Evolutionary conservation across 2,329 filamentous ascomycete species (phyloP).

Genomic region (Neofusicoccum laricinum): DNA sequence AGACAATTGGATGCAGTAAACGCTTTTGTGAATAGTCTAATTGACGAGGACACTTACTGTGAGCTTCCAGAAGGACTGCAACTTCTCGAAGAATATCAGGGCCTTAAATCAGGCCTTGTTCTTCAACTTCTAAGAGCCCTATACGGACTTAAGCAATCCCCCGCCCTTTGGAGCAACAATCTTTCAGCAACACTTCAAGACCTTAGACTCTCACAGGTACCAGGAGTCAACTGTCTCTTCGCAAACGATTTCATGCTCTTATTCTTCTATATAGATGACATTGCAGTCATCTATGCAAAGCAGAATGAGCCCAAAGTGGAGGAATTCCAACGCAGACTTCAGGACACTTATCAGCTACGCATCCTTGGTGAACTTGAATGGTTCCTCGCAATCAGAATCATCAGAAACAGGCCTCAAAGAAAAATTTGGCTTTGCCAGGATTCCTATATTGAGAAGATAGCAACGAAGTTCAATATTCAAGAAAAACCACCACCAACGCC

Average conservation of each 20-base stretch:
- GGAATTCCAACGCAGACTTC: conserved; percentile 14
- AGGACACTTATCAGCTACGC: conserved; percentile 7
- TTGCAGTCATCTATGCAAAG: conserved; percentile 17
- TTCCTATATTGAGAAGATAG: conserved; percentile 21
- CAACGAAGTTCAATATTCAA: conserved; percentile 17
- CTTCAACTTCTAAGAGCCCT: conserved; percentile 21
- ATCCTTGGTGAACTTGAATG: conserved; percentile 15
- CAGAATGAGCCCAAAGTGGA: not conserved
- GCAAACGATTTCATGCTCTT: conserved; percentile 15
- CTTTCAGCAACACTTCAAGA: conserved; percentile 18
- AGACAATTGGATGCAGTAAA: conserved; percentile 24
- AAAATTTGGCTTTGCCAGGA: conserved; percentile 19
- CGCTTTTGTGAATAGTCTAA: too few relatives aligned
- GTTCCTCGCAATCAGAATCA: conserved; percentile 19
- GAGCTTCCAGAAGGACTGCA: too few relatives aligned
- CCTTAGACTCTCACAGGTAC: conserved; percentile 18
- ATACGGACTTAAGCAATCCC: conserved; percentile 24
- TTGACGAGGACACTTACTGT: too few relatives aligned
- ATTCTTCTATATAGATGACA: conserved; percentile 21
- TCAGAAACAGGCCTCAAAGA: conserved; percentile 5
- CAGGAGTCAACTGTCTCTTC: conserved; percentile 18
- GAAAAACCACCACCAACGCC: not conserved
- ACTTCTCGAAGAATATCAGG: too few relatives aligned
- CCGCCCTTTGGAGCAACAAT: conserved; percentile 22
- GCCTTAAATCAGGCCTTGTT: too few relatives aligned